phyloP scores from a whole-genome alignment of 352 stramenopile species.

The Phytophthora gonapodyides region DNA sequence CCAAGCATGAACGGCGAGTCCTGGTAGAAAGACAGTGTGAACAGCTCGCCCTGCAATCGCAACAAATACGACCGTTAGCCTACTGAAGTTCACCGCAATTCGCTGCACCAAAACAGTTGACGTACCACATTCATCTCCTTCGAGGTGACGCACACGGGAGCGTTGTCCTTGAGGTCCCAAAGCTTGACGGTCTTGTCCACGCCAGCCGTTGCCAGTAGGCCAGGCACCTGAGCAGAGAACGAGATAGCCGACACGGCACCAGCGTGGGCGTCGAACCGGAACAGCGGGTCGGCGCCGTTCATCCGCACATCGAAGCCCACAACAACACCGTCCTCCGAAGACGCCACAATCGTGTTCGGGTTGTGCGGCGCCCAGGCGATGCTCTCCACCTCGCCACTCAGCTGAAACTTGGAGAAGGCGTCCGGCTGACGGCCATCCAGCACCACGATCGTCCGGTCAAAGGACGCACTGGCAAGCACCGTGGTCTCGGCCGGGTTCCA shows the following conservation, averaged over 20 bases:
- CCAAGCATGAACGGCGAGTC: slow-evolving; percentile 90
- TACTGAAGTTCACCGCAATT: not conserved
- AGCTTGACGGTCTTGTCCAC: slow-evolving; percentile 99
- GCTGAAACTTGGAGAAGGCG: slow-evolving; percentile 79
- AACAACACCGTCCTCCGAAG: slow-evolving; percentile 95
- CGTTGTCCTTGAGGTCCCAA: slow-evolving; percentile 92
- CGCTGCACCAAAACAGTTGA: slow-evolving; percentile 22
- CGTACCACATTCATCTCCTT: slow-evolving; percentile 94
- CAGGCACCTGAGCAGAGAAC: slow-evolving; percentile 87
- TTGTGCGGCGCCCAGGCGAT: slow-evolving; percentile 94
- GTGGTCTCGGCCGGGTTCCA: slow-evolving; percentile 98
- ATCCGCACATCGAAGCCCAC: slow-evolving; percentile 95
- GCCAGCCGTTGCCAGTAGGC: slow-evolving; percentile 95
- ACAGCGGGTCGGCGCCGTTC: slow-evolving; percentile 92
- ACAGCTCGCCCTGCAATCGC: slow-evolving; percentile 79
- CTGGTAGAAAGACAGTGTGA: slow-evolving; percentile 90
- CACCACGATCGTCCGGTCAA: slow-evolving; percentile 95
- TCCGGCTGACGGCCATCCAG: slow-evolving; percentile 91
- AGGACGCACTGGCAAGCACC: slow-evolving; percentile 95
- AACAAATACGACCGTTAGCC: slow-evolving; percentile 18
- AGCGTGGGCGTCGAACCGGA: slow-evolving; percentile 93
- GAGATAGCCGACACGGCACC: slow-evolving; percentile 84
- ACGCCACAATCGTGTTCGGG: slow-evolving; percentile 92
- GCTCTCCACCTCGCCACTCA: slow-evolving; percentile 90
- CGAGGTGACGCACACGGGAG: slow-evolving; percentile 80